Evolutionary conservation across 140 eudicot species (phyloP).

Genomic region (Stevia rebaudiana): DNA sequence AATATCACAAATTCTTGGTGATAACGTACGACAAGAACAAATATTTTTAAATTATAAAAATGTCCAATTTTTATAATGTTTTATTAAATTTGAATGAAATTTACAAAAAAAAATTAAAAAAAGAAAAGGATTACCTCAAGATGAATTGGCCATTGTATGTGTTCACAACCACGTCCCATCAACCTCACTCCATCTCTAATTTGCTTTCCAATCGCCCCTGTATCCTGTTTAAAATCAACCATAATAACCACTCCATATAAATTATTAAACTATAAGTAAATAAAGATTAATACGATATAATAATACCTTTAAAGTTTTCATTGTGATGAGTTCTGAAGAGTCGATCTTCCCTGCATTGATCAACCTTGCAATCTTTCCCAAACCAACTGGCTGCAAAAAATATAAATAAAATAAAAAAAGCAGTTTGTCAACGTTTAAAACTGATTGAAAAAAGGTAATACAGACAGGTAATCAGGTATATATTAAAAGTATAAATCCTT

Average conservation of each 20-base stretch:
- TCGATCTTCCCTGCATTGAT: constrained; percentile 97
- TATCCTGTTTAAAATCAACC: constrained; percentile 44
- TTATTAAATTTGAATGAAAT: background rate
- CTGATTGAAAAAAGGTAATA: background rate
- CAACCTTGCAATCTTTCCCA: constrained; percentile 88
- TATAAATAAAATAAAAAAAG: background rate
- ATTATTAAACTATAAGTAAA: background rate
- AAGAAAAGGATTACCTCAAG: constrained; percentile 54
- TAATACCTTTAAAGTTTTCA: constrained; percentile 91
- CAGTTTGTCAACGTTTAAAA: background rate
- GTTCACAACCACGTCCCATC: constrained; percentile 97
- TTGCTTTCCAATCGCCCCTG: constrained; percentile 96
- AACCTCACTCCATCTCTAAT: constrained; percentile 86
- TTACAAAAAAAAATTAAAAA: background rate
- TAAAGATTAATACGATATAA: background rate
- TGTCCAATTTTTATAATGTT: background rate
- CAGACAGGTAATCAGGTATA: too few species aligned
- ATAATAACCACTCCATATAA: background rate
- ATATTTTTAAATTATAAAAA: background rate
- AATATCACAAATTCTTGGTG: background rate
- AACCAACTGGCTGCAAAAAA: constrained; percentile 80
- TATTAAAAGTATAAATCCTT: too few species aligned
- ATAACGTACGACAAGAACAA: background rate
- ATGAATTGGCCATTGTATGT: constrained; percentile 89
- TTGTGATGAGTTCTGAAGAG: constrained; percentile 86